Percentiles rank a stretch among this genome's conserved stretches.
These are phyloP conservation scores for Pezicula neosporulosa DNA, from an alignment of 2,329 filamentous ascomycete genomes.

Conservation along the genomic window DNA sequence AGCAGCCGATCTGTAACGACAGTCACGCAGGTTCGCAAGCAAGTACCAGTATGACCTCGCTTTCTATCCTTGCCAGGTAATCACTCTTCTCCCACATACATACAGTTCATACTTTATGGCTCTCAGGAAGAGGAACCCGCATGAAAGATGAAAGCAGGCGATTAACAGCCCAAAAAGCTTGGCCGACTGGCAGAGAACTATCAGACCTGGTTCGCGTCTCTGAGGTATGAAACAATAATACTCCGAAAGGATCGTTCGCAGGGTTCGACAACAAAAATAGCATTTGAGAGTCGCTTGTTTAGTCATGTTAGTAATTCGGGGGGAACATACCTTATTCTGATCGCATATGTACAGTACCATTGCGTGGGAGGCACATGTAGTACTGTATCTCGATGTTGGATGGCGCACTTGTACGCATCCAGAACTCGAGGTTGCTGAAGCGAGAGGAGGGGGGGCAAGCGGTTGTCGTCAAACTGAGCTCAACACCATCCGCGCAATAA, in stretches of 20 bases:
- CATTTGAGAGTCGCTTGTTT: conserved; percentile 6
- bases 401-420: not conserved
- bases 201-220: conserved; percentile 17
- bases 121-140: not conserved
- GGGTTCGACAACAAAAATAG: conserved; percentile 17
- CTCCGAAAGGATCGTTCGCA: conserved; percentile 20
- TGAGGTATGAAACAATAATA: conserved; percentile 22
- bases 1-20: no score
- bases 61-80: no score
- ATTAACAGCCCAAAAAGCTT: conserved; percentile 10
- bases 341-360: not conserved
- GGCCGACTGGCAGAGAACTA: conserved; percentile 10
- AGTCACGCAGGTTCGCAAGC: no score
- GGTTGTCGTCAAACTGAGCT: no score
- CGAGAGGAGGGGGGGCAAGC: no score
- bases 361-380: conserved; percentile 1
- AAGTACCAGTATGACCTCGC: no score
- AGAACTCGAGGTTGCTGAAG: not conserved
- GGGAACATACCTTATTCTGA: conserved; percentile 3
- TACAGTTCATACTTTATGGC: no score
- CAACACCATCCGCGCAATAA: no score
- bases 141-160: conserved; percentile 10
- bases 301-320: conserved; percentile 2
- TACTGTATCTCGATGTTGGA: not conserved
- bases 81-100: no score